Evolutionary conservation across 2,329 filamentous ascomycete genomes (phyloP).

Genomic region (Pseudogymnoascus sp.): DNA sequence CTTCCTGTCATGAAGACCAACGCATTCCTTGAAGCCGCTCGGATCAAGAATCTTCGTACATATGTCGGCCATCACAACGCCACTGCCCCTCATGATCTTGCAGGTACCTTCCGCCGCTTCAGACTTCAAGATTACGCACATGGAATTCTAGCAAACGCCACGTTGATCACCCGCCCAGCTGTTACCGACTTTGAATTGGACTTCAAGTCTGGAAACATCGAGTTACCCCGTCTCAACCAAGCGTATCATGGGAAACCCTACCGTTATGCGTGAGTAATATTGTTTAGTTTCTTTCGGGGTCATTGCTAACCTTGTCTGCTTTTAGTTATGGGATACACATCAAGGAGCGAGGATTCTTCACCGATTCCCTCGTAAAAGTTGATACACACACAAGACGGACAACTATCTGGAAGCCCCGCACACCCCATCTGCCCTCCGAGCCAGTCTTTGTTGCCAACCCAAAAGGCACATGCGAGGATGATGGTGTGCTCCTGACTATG

Average conservation of each 20-base stretch:
- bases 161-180: not conserved
- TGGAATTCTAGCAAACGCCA: not conserved
- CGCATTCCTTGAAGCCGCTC: not conserved
- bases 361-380: constrained; percentile 60
- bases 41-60: not conserved
- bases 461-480: constrained; percentile 47
- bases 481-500: constrained; percentile 55
- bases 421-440: constrained; percentile 61
- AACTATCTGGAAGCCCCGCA: constrained; percentile 49
- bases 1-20: not conserved
- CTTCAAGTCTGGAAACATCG: constrained; percentile 43
- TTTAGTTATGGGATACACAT: constrained; percentile 39
- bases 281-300: not conserved
- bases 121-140: not conserved
- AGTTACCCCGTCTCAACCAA: constrained; percentile 61
- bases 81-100: not conserved
- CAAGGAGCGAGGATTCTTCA: constrained; percentile 49
- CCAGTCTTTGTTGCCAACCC: constrained; percentile 57
- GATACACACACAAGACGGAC: constrained; percentile 49
- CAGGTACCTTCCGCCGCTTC: not conserved
- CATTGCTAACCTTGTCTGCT: constrained; percentile 22
- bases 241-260: constrained; percentile 44
- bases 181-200: constrained; percentile 1
- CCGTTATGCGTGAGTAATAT: constrained; percentile 40
- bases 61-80: not conserved